These are phyloP conservation scores for Fagus crenata DNA, from an alignment of 306 rosid species.

Conservation along the genomic window DNA sequence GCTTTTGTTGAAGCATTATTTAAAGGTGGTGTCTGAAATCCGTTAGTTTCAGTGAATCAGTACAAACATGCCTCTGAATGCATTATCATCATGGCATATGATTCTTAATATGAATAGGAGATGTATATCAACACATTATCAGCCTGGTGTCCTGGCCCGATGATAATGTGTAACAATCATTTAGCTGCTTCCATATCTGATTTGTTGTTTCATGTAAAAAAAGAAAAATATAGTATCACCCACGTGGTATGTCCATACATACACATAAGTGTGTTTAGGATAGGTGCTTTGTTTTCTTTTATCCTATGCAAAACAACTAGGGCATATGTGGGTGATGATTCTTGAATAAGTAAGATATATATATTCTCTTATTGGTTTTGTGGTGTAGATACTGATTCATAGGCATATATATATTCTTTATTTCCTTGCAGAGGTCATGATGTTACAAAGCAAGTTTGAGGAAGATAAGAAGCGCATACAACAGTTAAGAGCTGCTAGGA, in stretches of 20 bases:
- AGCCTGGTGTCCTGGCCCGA: neutral
- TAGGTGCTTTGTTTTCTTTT: neutral
- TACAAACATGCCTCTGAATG: neutral
- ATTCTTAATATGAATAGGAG: neutral
- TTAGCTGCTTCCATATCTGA: neutral
- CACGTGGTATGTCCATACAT: neutral
- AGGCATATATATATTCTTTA: neutral
- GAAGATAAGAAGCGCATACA: constrained; percentile 78
- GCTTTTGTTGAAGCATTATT: neutral
- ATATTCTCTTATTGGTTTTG: neutral
- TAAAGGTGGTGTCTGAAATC: neutral
- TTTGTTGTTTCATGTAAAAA: neutral
- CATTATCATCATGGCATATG: neutral
- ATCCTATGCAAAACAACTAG: neutral
- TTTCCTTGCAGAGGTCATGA: constrained; percentile 70
- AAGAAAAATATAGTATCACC: neutral
- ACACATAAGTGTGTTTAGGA: neutral
- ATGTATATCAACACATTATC: neutral
- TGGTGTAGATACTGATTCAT: constrained; percentile 23
- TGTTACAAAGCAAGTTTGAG: constrained; percentile 78
- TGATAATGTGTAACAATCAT: neutral
- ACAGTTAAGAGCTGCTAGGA: constrained; percentile 77
- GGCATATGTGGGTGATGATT: neutral
- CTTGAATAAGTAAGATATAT: neutral
- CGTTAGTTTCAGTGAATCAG: neutral